Evolutionary conservation across 768 basidiomycete genomes (phyloP).

Genomic region (Russula dissimulans): DNA sequence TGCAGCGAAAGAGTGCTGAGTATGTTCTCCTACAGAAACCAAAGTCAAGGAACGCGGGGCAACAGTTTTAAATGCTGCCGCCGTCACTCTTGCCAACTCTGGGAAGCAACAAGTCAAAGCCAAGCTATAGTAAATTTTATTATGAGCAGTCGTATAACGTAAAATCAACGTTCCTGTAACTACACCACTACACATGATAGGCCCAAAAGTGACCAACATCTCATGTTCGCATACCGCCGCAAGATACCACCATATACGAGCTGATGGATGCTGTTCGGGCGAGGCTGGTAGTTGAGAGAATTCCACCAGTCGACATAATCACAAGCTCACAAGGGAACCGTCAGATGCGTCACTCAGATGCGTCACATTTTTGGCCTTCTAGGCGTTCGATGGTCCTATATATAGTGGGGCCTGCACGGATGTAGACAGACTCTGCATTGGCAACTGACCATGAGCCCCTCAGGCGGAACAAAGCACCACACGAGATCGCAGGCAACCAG

Average conservation of each 20-base stretch:
- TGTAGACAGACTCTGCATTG: too few relatives aligned
- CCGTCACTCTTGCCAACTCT: slow-evolving; percentile 55
- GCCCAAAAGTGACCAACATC: neutral
- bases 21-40: slow-evolving; percentile 40
- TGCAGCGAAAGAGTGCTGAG: neutral
- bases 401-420: too few relatives aligned
- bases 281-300: neutral
- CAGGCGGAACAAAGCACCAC: too few relatives aligned
- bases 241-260: neutral
- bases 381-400: too few relatives aligned
- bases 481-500: too few relatives aligned
- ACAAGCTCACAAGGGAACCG: too few relatives aligned
- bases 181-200: neutral
- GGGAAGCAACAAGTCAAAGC: slow-evolving; percentile 37
- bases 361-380: too few relatives aligned
- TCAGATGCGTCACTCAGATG: too few relatives aligned
- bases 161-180: neutral
- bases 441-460: too few relatives aligned
- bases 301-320: too few relatives aligned
- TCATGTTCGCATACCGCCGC: neutral
- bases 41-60: slow-evolving; percentile 83
- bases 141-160: neutral
- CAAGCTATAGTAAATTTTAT: slow-evolving; percentile 39
- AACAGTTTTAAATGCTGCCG: slow-evolving; percentile 68
- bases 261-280: neutral